Percentiles rank a stretch among this genome's conserved stretches.
These are phyloP conservation scores for Pseudocercospora cruenta DNA, from an alignment of 2,329 filamentous ascomycete genomes.

Conservation along the genomic window DNA sequence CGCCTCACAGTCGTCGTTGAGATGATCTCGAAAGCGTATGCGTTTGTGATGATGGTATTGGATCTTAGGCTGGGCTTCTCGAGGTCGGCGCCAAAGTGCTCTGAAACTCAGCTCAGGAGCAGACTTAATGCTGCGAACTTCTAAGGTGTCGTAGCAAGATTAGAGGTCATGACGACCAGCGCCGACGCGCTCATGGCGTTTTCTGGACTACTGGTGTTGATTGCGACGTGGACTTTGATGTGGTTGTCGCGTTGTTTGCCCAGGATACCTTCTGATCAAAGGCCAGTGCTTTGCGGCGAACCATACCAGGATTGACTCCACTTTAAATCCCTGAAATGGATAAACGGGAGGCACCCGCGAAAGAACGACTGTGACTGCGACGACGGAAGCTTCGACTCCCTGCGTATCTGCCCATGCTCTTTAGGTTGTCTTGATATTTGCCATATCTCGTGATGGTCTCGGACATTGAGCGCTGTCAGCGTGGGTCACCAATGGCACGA, in stretches of 20 bases:
- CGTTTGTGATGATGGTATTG: neutral
- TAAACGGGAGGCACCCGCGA: neutral
- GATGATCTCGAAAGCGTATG: neutral
- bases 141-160: too few relatives aligned
- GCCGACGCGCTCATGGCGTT: too few relatives aligned
- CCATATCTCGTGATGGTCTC: neutral
- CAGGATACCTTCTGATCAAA: too few relatives aligned
- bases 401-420: neutral
- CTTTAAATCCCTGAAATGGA: neutral
- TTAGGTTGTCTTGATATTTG: neutral
- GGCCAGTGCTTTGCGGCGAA: too few relatives aligned
- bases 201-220: too few relatives aligned
- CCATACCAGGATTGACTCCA: neutral
- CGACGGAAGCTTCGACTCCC: too few relatives aligned
- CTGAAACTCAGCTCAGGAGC: neutral
- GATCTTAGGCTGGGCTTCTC: neutral
- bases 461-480: neutral
- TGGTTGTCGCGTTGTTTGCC: too few relatives aligned
- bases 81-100: neutral
- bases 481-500: slow-evolving; percentile 2
- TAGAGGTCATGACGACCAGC: too few relatives aligned
- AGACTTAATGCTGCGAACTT: too few relatives aligned
- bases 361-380: neutral
- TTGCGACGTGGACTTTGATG: neutral
- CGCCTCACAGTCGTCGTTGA: neutral